Evolutionary conservation across 2,329 filamentous ascomycete genomes (phyloP).

Genomic region (Fusarium tricinctum): DNA sequence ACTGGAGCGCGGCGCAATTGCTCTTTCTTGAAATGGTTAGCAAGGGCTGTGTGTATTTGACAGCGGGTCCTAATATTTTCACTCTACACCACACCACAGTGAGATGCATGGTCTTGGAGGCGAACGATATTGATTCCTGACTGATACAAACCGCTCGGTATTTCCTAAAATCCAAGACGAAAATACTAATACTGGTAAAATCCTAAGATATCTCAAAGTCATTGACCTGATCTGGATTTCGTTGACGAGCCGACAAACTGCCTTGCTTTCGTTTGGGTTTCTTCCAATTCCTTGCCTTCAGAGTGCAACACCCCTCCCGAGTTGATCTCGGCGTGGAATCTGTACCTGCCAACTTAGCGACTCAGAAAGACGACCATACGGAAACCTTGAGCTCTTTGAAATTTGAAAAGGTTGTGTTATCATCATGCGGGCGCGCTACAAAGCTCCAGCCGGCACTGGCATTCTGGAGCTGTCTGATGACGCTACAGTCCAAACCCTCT

Average conservation of each 20-base stretch:
- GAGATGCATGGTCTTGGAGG: neutral
- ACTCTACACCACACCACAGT: slow-evolving; percentile 10
- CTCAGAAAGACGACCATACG: neutral
- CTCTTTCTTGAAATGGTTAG: slow-evolving; percentile 10
- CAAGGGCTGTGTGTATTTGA: rapidly evolving
- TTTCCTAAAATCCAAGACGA: neutral
- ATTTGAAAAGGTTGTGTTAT: no score
- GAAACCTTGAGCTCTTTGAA: no score
- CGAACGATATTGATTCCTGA: neutral
- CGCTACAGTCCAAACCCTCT: slow-evolving; percentile 74
- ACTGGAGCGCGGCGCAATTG: slow-evolving; percentile 22
- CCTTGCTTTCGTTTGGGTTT: slow-evolving; percentile 16
- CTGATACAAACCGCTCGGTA: neutral
- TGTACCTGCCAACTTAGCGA: neutral
- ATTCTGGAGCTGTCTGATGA: slow-evolving; percentile 77
- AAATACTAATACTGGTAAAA: neutral
- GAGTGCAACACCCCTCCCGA: slow-evolving; percentile 9
- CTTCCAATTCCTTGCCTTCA: slow-evolving; percentile 25
- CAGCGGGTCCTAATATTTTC: slow-evolving; percentile 1
- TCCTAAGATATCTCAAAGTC: neutral
- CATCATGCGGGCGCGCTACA: slow-evolving; percentile 79
- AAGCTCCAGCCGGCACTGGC: slow-evolving; percentile 79
- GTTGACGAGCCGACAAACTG: neutral
- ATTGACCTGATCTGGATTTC: neutral
- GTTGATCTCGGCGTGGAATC: neutral